Evolutionary conservation across 1,284 basidiomycete species (phyloP), one percentile per base, ranked within the genome.

Genomic region (Sanghuangporus sanghuang): DNA sequence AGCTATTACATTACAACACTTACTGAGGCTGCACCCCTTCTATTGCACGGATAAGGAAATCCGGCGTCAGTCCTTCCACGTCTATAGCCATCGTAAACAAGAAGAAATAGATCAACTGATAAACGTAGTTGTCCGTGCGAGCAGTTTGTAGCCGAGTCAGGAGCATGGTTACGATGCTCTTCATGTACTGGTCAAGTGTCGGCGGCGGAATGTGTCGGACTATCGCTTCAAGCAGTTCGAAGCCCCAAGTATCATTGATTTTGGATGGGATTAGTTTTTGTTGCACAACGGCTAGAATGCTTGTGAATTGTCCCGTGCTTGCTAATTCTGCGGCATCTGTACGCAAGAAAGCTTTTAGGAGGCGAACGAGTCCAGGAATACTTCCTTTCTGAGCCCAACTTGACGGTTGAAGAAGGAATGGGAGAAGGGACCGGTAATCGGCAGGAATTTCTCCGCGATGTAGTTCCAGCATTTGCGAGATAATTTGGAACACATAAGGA

Each of bases 371-470:
- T 1, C 95, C 96, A 0, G 96, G 96, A 23, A 99, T 88, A 71
- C 92, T 96, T n/a, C 96, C 96, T 68, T 96, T 90, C 72, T 95
- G 92, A 73, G 93, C 90, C 96, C 97, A 99, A 18, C 92, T 83
- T 1, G 86, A 80, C 0, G 95, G 95, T 0, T 89, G 93, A 40
- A 98, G 85, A 21, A 99, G 82, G 68, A 95, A 89, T 0, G 88
- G 88, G 1, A 98, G 81, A 5, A 99, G 80, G 18, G 82, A 78
- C 40, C 87, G 85, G 77, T 98, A 99, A 63, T 89, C 85, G 0
- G 80, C 77, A 0, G 96, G 95, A 7, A 97, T 79, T 32, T 78
- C 76, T 0, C 78, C 73, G 0, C 78, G 76, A 70, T 96, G 95
- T 8, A 94, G 79, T 69, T 96, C 93, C 42, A 99, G 87, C 82